Evolutionary conservation across 208 protist species (phyloP), one percentile per base, ranked within the genome.

Genomic region (Leishmania tropica): DNA sequence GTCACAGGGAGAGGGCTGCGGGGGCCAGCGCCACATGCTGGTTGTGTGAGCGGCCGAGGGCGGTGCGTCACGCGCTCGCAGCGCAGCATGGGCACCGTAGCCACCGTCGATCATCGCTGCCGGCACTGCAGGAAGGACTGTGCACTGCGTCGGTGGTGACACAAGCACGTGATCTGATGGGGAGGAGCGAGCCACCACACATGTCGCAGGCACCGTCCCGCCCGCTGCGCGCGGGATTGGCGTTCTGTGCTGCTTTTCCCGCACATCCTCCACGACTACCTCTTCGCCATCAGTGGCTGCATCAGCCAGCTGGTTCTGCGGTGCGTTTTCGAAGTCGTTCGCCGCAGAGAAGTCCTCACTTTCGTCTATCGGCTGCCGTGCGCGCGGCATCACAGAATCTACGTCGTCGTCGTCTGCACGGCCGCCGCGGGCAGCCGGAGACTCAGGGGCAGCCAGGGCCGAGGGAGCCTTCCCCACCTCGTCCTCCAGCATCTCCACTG

Each of bases 11-110:
- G 70, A 51, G 28, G 40, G 37, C 15, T 74, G 40, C 28, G 70
- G 70, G 45, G 70, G 70, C 70, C 24, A 53, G 4, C 70, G 70
- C 70, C 70, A 74, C 70, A 74, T 51, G 45, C 28, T 24, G 24
- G 70, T 19, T 47, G 70, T 74, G 70, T 74, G 21, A 31, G 24
- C 28, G 11, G 4, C 45, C 70, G 45, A 74, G 3, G 42, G 70
- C 45, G 45, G 70, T n/a, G 42, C 17, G 37, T 31, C 42, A 21
- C 28, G 70, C 40, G 70, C 42, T 2, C 40, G 45, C 45, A 19
- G 21, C 42, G 42, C 70, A 3, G 40, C 45, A 35, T 8, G 45
- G 13, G 70, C n/a, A 21, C 15, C 8, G 70, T 74, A 31, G 70
- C 28, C 21, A 28, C 45, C 28, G 45, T 11, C 13, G 24, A 19